These are phyloP conservation scores for Plasmodium inui DNA, from an alignment of 169 alveolate genomes.

Conservation along the genomic window DNA sequence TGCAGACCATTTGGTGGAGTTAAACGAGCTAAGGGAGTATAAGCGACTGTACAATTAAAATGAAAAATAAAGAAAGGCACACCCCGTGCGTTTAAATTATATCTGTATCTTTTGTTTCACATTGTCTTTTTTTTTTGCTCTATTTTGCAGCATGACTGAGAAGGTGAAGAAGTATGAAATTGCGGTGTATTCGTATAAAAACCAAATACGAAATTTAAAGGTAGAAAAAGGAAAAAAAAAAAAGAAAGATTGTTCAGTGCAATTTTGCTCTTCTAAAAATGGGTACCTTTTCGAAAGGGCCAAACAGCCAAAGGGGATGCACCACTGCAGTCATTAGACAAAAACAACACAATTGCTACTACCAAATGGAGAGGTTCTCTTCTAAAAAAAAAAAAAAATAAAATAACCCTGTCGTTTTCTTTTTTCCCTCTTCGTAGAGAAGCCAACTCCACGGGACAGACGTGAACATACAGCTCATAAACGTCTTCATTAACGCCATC, in stretches of 20 bases:
- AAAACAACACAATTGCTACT: neutral
- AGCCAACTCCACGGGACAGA: constrained; percentile 1
- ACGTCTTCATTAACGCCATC: constrained; percentile 54
- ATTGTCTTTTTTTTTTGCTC: neutral
- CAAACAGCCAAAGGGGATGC: neutral
- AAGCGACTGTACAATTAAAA: constrained; percentile 61
- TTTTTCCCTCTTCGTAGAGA: constrained; percentile 11
- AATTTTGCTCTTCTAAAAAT: constrained; percentile 5
- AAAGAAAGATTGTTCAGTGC: neutral
- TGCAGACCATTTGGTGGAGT: constrained; percentile 26
- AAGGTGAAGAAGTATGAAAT: constrained; percentile 55
- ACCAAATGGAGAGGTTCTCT: neutral
- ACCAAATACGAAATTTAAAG: constrained; percentile 62
- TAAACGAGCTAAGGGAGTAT: constrained; percentile 62
- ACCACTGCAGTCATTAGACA: neutral
- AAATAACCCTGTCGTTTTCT: neutral
- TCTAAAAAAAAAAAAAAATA: neutral
- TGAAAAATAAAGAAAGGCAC: constrained; percentile 3
- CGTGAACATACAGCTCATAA: constrained; percentile 42
- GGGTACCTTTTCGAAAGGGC: neutral
- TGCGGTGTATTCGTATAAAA: constrained; percentile 49
- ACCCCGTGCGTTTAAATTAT: neutral
- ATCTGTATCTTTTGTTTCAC: neutral
- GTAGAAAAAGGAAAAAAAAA: constrained; percentile 18
- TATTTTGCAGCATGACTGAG: constrained; percentile 21